These are phyloP conservation scores for Malus sylvestris DNA, from an alignment of 306 rosid species.

Conservation along the genomic window DNA sequence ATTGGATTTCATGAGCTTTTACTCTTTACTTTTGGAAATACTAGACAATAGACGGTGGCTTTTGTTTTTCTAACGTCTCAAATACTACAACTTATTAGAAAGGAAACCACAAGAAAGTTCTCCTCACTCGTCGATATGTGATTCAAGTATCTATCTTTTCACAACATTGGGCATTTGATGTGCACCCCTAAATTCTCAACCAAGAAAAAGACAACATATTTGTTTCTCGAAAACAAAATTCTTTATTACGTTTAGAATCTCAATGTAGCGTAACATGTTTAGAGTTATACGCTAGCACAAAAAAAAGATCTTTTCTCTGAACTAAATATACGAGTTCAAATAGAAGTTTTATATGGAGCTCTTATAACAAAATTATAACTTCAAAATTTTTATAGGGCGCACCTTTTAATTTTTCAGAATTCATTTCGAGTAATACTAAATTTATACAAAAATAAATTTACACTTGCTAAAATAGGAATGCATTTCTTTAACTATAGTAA, in stretches of 20 bases:
- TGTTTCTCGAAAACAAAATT: too few species aligned
- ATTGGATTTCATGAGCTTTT: background rate
- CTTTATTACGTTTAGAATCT: background rate
- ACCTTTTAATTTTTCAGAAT: too few species aligned
- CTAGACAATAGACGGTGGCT: background rate
- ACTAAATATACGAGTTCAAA: background rate
- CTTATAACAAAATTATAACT: background rate
- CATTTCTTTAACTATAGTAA: too few species aligned
- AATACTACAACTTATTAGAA: background rate
- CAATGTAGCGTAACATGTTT: too few species aligned
- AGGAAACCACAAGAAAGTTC: background rate
- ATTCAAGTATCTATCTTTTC: background rate
- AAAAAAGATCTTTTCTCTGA: too few species aligned
- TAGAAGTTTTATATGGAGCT: background rate
- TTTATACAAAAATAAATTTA: too few species aligned
- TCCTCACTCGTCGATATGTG: background rate
- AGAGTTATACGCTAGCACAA: background rate
- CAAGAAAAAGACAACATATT: background rate
- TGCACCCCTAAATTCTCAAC: background rate
- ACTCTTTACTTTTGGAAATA: background rate
- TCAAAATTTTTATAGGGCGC: background rate
- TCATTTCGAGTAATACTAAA: background rate
- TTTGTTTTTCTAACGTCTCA: background rate
- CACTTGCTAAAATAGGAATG: background rate
- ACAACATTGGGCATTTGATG: background rate